These are phyloP conservation scores for Colletotrichum euphorbiae DNA, from an alignment of 2,329 filamentous ascomycete genomes.

Conservation along the genomic window DNA sequence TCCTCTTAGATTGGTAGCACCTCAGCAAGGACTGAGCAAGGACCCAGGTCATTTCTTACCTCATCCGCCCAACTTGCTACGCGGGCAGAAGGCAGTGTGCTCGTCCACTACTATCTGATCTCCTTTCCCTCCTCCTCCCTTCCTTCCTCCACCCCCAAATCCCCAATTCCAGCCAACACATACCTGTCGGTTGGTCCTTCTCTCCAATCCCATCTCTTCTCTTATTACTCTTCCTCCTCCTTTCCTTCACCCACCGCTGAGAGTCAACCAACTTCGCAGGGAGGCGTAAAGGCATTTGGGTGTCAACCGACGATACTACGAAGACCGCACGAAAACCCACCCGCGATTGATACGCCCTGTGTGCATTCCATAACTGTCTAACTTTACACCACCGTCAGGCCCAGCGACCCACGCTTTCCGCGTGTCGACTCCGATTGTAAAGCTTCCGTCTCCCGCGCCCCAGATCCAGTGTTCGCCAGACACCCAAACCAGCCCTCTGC, in stretches of 20 bases:
- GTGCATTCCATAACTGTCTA: conserved; percentile 19
- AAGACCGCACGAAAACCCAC: conserved; percentile 33
- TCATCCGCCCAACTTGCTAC: conserved; percentile 24
- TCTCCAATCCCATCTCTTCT: conserved; percentile 33
- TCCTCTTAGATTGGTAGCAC: neutral
- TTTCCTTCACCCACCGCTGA: conserved; percentile 14
- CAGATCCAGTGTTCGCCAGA: conserved; percentile 12
- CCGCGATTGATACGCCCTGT: conserved; percentile 38
- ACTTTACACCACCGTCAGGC: conserved; percentile 21
- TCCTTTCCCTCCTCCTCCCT: conserved; percentile 14
- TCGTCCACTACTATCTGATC: conserved; percentile 30
- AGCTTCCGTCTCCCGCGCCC: conserved; percentile 39
- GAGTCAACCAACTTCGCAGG: conserved; percentile 28
- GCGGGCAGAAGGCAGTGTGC: neutral
- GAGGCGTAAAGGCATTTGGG: conserved; percentile 35
- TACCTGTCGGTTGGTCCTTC: conserved; percentile 11
- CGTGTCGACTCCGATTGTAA: conserved; percentile 39
- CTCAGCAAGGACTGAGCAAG: neutral
- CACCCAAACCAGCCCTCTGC: conserved; percentile 6
- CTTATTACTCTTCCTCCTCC: neutral
- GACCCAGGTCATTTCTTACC: conserved; percentile 24
- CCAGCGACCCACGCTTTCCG: conserved; percentile 39
- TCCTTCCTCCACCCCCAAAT: conserved; percentile 24
- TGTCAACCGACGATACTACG: conserved; percentile 34
- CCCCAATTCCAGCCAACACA: conserved; percentile 30